Conservation (phyloP, 306 rosid species). For the Fagus crenata region DNA sequence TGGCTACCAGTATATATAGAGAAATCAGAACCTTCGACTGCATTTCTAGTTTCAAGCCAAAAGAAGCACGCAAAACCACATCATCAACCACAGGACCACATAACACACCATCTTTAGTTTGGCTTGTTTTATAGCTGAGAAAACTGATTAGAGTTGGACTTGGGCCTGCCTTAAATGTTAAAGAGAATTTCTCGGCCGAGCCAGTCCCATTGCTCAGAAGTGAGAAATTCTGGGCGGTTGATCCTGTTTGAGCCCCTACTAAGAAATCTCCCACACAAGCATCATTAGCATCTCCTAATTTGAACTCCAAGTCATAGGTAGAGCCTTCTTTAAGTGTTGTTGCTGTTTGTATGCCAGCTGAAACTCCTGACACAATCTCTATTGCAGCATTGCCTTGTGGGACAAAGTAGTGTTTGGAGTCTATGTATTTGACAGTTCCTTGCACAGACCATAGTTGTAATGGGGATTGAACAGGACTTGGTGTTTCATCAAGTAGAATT, state of each 20-base stretch:
- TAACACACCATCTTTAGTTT: constrained; percentile 34
- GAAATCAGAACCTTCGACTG: constrained; percentile 26
- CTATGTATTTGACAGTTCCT: constrained; percentile 35
- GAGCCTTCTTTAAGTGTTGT: constrained; percentile 29
- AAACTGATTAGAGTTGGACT: constrained; percentile 20
- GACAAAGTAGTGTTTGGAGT: constrained; percentile 35
- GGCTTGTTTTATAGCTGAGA: constrained; percentile 26
- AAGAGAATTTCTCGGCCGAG: constrained; percentile 30
- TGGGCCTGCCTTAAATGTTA: constrained; percentile 30
- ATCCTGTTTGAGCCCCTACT: constrained; percentile 35
- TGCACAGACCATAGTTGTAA: constrained; percentile 26
- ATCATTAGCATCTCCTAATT: constrained; percentile 38
- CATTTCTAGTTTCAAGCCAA: constrained; percentile 14
- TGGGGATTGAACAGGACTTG: constrained; percentile 34
- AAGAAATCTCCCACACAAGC: constrained; percentile 29
- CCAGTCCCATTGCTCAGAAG: constrained; percentile 35
- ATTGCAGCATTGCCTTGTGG: constrained; percentile 42
- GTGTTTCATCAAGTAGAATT: constrained; percentile 33
- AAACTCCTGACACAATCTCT: constrained; percentile 33
- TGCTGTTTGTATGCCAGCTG: constrained; percentile 34
- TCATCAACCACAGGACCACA: constrained; percentile 46
- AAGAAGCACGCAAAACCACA: constrained; percentile 29
- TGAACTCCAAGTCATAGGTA: constrained; percentile 32
- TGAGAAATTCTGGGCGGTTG: constrained; percentile 33
- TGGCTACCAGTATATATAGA: constrained; percentile 5